Percentiles rank a stretch among this genome's conserved stretches.
phyloP scores from a whole-genome alignment of 176 grass and related monocot genomes.

The Ensete ventricosum region DNA sequence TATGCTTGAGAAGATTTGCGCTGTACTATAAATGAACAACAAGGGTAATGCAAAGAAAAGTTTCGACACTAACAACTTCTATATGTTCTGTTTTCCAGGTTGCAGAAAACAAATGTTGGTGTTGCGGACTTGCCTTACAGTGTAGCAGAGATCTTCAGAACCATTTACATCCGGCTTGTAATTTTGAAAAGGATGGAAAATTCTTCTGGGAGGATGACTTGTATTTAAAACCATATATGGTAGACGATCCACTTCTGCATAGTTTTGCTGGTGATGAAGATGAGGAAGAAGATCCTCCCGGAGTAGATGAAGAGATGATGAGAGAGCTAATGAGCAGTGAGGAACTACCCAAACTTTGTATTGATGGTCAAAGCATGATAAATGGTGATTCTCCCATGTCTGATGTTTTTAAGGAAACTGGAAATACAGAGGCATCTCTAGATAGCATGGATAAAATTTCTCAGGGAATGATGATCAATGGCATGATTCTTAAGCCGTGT shows the following conservation, averaged over 20 bases:
- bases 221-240: constrained; percentile 78
- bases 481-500: constrained; percentile 13
- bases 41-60: constrained; percentile 3
- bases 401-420: neutral
- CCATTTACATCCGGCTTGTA: constrained; percentile 29
- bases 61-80: neutral
- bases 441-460: constrained; percentile 13
- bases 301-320: constrained; percentile 33
- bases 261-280: constrained; percentile 50
- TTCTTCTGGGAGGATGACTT: constrained; percentile 53
- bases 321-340: constrained; percentile 23
- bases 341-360: constrained; percentile 8
- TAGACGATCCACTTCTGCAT: constrained; percentile 72
- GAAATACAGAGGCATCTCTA: neutral
- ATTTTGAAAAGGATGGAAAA: constrained; percentile 29
- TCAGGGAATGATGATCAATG: constrained; percentile 20
- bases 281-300: constrained; percentile 24
- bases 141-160: constrained; percentile 28
- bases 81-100: constrained; percentile 40
- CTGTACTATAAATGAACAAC: constrained; percentile 6
- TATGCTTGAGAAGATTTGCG: constrained; percentile 1
- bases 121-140: constrained; percentile 37
- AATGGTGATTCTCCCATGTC: neutral
- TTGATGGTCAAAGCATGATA: constrained; percentile 5
- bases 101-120: constrained; percentile 64